Conservation (phyloP, 305 asterid genomes). For the Vinca major region DNA sequence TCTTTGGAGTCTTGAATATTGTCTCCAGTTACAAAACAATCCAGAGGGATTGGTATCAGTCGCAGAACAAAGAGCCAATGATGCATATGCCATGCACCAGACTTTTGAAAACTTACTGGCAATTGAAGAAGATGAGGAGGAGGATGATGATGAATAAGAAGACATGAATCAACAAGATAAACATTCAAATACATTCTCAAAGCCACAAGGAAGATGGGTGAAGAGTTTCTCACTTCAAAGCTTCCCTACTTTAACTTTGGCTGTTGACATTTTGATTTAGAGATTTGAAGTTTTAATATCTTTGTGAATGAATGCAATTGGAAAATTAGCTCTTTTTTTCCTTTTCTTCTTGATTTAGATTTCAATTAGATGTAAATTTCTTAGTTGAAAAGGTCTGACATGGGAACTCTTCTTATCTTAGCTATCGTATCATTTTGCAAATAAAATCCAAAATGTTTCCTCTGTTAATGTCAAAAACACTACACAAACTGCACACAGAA, state of each 20-base stretch:
- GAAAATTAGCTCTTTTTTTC: not conserved
- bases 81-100: slow-evolving; percentile 28
- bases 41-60: slow-evolving; percentile 24
- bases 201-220: slow-evolving; percentile 26
- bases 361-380: slow-evolving; percentile 1
- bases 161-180: slow-evolving; percentile 13
- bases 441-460: not conserved
- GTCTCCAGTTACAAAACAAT: slow-evolving; percentile 33
- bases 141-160: slow-evolving; percentile 7
- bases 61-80: slow-evolving; percentile 30
- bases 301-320: not conserved
- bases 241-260: not conserved
- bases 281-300: not conserved
- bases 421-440: not conserved
- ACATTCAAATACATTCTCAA: slow-evolving; percentile 17
- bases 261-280: not conserved
- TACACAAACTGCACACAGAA: too few species aligned
- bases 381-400: slow-evolving; percentile 1
- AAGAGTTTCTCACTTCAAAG: not conserved
- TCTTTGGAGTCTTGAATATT: slow-evolving; percentile 51
- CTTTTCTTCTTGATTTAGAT: not conserved
- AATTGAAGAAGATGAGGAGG: slow-evolving; percentile 21
- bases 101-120: slow-evolving; percentile 14
- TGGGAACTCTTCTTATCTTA: not conserved
- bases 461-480: not conserved